Percentiles rank a stretch among this genome's conserved stretches.
Conservation (phyloP, 441 rosid genomes). For the Metrosideros polymorpha region DNA sequence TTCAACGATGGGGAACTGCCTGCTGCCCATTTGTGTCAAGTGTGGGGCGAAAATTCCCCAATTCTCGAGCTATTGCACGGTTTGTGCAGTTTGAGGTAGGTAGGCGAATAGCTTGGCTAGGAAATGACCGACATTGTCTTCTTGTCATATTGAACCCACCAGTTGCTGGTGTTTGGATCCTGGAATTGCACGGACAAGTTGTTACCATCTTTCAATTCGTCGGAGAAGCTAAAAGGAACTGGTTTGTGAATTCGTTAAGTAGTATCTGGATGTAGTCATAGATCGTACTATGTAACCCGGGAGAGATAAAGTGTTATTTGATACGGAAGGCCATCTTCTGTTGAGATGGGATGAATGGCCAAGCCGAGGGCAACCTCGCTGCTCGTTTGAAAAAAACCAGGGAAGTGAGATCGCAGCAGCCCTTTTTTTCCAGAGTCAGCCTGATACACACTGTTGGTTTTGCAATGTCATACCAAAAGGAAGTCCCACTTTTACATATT, state of each 20-base stretch:
- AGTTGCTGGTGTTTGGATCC: slow-evolving; percentile 46
- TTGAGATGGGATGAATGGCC: slow-evolving; percentile 47
- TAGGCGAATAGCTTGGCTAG: slow-evolving; percentile 25
- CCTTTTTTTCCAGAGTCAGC: slow-evolving; percentile 37
- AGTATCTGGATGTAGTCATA: not conserved
- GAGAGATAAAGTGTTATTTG: slow-evolving; percentile 31
- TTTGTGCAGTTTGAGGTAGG: slow-evolving; percentile 17
- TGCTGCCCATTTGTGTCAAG: slow-evolving; percentile 62
- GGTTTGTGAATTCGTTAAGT: not conserved
- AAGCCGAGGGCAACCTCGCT: slow-evolving; percentile 48
- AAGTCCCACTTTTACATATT: too few species aligned
- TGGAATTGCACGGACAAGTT: not conserved
- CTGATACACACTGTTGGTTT: slow-evolving; percentile 10
- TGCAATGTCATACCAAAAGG: not conserved
- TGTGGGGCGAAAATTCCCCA: slow-evolving; percentile 33
- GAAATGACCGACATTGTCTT: slow-evolving; percentile 51
- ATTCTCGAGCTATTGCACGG: slow-evolving; percentile 45
- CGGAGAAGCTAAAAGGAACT: not conserved
- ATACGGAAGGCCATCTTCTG: slow-evolving; percentile 21
- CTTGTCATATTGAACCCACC: slow-evolving; percentile 53
- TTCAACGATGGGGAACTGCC: slow-evolving; percentile 21
- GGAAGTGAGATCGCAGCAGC: slow-evolving; percentile 64
- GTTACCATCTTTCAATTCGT: not conserved
- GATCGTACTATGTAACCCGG: slow-evolving; percentile 22
- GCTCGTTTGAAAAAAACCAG: slow-evolving; percentile 70